Conservation (phyloP, 164 flowering plant genomes). For the Macadamia integrifolia region DNA sequence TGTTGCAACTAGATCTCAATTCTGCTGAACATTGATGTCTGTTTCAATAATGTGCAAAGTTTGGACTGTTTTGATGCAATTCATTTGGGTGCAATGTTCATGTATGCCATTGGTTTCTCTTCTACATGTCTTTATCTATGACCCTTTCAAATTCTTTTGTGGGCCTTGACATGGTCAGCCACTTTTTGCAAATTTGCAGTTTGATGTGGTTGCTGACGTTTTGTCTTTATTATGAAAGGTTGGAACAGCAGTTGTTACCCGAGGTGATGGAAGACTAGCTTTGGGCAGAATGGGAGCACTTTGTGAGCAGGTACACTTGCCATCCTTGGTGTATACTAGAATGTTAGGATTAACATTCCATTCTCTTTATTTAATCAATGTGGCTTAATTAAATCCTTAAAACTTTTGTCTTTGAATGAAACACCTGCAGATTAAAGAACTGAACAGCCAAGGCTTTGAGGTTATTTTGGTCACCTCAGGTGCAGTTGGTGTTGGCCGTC, state of each 20-base stretch:
- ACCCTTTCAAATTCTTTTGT: not conserved
- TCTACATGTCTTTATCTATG: not conserved
- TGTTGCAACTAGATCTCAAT: not conserved
- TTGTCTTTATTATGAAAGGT: constrained; percentile 38
- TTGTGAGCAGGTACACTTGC: constrained; percentile 70
- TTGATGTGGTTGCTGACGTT: constrained; percentile 6
- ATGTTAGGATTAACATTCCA: not conserved
- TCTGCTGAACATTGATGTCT: not conserved
- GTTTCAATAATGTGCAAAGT: not conserved
- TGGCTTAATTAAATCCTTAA: not conserved
- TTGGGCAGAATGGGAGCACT: constrained; percentile 87
- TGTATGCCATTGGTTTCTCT: not conserved
- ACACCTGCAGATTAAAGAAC: constrained; percentile 64
- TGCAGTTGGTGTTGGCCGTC: constrained; percentile 98
- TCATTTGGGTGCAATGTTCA: not conserved
- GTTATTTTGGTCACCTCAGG: constrained; percentile 94
- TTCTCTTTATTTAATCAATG: not conserved
- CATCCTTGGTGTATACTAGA: not conserved
- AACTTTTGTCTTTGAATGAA: not conserved
- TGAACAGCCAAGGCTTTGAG: constrained; percentile 69
- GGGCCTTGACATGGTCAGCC: not conserved
- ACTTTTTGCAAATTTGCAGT: not conserved
- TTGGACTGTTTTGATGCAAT: not conserved
- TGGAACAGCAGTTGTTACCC: constrained; percentile 86
- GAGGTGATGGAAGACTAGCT: constrained; percentile 78